phyloP scores from a whole-genome alignment of 306 rosid genomes.

The Hippophae gyantsensis region DNA sequence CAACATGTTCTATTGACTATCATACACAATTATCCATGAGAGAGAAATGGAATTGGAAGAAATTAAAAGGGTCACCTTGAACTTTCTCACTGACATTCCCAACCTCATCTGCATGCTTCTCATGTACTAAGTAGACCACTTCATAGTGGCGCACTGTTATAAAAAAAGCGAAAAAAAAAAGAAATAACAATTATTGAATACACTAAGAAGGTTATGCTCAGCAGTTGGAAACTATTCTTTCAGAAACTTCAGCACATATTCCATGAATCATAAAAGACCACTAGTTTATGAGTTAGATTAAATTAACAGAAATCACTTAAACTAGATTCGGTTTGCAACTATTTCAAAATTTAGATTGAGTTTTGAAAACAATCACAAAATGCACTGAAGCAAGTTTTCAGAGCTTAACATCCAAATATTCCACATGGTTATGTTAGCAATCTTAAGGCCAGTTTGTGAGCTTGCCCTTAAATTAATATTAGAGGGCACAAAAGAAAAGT shows the following conservation, averaged over 20 bases:
- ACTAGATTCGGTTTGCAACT: no score
- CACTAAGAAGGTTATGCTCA: constrained; percentile 1
- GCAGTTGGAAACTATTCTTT: not conserved
- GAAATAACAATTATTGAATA: constrained; percentile 4
- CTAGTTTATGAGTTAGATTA: not conserved
- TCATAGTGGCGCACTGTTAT: constrained; percentile 86
- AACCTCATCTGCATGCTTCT: constrained; percentile 68
- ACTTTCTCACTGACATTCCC: constrained; percentile 61
- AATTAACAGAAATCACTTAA: not conserved
- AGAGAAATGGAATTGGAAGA: constrained; percentile 3
- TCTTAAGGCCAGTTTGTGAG: no score
- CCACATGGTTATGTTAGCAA: no score
- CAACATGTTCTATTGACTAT: not conserved
- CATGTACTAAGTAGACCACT: constrained; percentile 75
- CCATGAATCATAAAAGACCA: not conserved
- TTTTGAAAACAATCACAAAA: no score
- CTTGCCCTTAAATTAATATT: no score
- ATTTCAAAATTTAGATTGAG: no score
- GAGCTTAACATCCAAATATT: no score
- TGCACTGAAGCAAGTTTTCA: no score
- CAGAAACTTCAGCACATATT: not conserved
- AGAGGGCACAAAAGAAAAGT: not conserved
- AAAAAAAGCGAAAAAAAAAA: constrained; percentile 12
- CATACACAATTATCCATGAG: not conserved
- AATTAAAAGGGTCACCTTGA: constrained; percentile 36